Base-by-base conservation (phyloP, 768 basidiomycete genomes). In the Phaeotremella skinneri region DNA sequence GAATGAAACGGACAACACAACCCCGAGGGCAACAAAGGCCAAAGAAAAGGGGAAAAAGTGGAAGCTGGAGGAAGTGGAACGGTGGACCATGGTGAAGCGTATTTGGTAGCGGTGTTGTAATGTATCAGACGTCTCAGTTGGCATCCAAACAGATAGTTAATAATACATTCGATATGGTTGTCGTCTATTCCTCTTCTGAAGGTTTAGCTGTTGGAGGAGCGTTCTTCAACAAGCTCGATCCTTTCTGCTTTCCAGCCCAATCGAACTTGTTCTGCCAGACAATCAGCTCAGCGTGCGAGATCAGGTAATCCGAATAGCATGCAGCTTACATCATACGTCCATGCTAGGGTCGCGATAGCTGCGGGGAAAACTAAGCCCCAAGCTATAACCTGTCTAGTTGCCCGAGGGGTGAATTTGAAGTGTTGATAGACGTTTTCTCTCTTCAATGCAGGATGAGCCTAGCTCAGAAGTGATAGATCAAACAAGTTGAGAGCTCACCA, bases 51-150 rank as follows among this genome's bases (percentile, higher is more conserved):
- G 81, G 70, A 85, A 83, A 56, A 80, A 85, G 47, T 82, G 89
- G 56, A 84, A 84, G 58, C 77, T 97, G 50, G 91, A 96, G 74
- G 90, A 94, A 70, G 82, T 97, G 49, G 94, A 90, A 31, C 78
- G 92, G 55, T 97, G 89, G 80, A 94, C 91, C 20, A 97, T 97
- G 92, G 88, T 94, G 47, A 94, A 94, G 73, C 82, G 90, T 52
- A 93, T 94, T 45, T 93, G 84, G 84, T 86, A 26, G 7, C 11
- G 4, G 11, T 59, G 20, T 30, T 20, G 31, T 57, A 31, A 50
- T 29, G 11, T 55, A 29, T 7, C 41, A 55, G 29, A 27, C 20
- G 31, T 25, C 2, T 13, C 49, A 23, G 30, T 56, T 51, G 29
- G 32, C 25, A 30, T 23, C 25, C 52, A 52, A 16, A 11, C 23